phyloP scores from a whole-genome alignment of 306 rosid genomes.

The Rubus idaeus region DNA sequence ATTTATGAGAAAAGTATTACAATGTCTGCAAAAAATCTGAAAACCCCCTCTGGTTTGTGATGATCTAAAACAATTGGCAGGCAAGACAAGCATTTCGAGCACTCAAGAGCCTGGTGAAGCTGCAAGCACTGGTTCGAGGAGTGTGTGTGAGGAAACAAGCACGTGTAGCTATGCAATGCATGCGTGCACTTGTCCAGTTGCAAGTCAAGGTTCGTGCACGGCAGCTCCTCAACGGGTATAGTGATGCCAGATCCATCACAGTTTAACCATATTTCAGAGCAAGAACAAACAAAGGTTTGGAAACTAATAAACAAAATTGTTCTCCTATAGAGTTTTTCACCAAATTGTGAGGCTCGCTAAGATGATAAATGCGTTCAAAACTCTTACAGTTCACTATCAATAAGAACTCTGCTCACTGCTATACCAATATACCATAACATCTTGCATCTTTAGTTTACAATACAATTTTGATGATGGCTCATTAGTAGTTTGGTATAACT shows the following conservation, averaged over 20 bases:
- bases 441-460: not conserved
- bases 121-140: slow-evolving; percentile 87
- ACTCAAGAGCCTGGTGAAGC: slow-evolving; percentile 71
- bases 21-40: not conserved
- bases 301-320: not conserved
- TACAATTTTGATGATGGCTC: not conserved
- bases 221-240: slow-evolving; percentile 45
- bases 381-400: not conserved
- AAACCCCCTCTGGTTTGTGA: not conserved
- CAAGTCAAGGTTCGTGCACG: slow-evolving; percentile 74
- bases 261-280: not conserved
- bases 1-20: not conserved
- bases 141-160: slow-evolving; percentile 61
- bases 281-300: not conserved
- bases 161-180: slow-evolving; percentile 69
- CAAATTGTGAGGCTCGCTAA: not conserved
- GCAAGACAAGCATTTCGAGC: slow-evolving; percentile 75
- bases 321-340: not conserved
- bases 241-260: not conserved
- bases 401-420: not conserved
- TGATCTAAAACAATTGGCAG: slow-evolving; percentile 31
- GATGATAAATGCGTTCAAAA: not conserved
- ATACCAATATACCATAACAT: not conserved
- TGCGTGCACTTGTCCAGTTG: slow-evolving; percentile 65
- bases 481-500: not conserved